A percentile compares a stretch with the other conserved stretches of the same genome.
phyloP scores from a whole-genome alignment of 257 asterid species.

The Ocimum tenuiflorum region DNA sequence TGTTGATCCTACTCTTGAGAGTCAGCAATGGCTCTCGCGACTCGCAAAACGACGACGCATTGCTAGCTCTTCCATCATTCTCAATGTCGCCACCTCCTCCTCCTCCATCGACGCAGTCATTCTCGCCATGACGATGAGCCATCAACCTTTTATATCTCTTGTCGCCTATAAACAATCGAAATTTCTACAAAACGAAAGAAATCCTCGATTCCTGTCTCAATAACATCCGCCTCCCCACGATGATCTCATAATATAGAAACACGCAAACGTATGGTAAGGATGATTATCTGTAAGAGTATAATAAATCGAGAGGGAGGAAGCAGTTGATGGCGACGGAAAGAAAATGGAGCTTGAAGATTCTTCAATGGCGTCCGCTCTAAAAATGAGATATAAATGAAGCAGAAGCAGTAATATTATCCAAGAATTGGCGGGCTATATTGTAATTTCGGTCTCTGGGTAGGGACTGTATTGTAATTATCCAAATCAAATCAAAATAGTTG shows the following conservation, averaged over 20 bases:
- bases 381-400: too few relatives aligned
- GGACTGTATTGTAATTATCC: too few relatives aligned
- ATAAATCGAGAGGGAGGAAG: not conserved
- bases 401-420: too few relatives aligned
- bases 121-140: constrained; percentile 15
- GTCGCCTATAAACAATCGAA: not conserved
- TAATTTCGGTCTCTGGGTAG: too few relatives aligned
- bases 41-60: constrained; percentile 35
- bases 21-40: constrained; percentile 53
- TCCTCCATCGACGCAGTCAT: constrained; percentile 7
- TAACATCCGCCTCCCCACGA: not conserved
- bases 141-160: not conserved
- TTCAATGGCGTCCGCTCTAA: constrained; percentile 19
- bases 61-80: constrained; percentile 36
- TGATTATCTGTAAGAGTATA: not conserved
- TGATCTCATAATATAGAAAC: not conserved
- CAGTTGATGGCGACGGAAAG: not conserved
- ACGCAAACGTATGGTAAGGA: not conserved
- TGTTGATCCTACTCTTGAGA: constrained; percentile 48
- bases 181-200: not conserved
- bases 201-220: not conserved
- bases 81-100: constrained; percentile 30
- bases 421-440: too few relatives aligned
- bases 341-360: constrained; percentile 13
- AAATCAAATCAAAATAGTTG: too few relatives aligned